Base-by-base conservation (phyloP, 2,329 filamentous ascomycete genomes). In the Xylaria sp. region DNA sequence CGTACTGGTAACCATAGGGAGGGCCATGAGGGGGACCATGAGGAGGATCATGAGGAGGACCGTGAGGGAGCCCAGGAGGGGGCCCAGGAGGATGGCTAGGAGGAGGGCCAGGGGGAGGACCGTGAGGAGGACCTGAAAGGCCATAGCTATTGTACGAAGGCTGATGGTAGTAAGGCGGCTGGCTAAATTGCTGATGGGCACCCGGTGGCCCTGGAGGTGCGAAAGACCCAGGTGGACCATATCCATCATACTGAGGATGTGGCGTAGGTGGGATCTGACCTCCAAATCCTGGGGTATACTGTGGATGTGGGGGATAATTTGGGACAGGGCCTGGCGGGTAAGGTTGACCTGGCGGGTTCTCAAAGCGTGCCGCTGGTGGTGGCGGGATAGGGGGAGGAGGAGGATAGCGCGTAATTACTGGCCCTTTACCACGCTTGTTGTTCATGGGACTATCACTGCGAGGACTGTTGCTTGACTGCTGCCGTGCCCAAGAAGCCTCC, bases 331-430 rank as follows among this genome's bases (percentile, higher is more conserved):
- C 57, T 24, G 60, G 54, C 37, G 57, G 49, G 39, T 56, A 57
- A 16, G 60, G 56, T 19, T 60, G 65, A 52, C 58, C 48, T 18
- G 48, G 50, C 4, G 53, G 29, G 39, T 39, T 54, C 21, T 59
- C 56, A 21, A 59, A 63, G 38, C 48, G 62, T 38, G 49, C 47
- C n/a, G 57, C 50, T 44, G 50, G 34, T 37, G 57, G 53, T 9
- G 57, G 45, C 9, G 51, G 59, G 11, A 57, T 53, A 47, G 55
- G 52, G 46, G 56, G 52, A 6, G 69, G 69, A 39, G 61, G 62
- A 16, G 66, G 62, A 26, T 70, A 71, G 39, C 67, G 67, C 17
- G 68, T 70, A 29, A 71, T 66, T 17, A 70, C 59, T 8, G 69
- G 67, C 4, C 66, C 68, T 50, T 68, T 71, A 26, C 55, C 55